phyloP scores from a whole-genome alignment of 306 rosid species.

The Herpetospermum pedunculosum region DNA sequence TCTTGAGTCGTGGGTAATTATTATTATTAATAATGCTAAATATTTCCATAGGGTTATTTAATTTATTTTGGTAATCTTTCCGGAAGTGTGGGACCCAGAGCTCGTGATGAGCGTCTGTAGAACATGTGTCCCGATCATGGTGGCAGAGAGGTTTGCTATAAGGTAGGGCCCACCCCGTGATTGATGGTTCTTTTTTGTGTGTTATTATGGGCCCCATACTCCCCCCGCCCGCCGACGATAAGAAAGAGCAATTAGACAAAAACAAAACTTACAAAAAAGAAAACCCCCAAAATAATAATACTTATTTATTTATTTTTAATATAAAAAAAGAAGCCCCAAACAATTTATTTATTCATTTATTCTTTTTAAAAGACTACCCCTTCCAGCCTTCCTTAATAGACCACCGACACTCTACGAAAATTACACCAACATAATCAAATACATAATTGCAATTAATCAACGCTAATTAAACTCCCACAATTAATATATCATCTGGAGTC shows the following conservation, averaged over 20 bases:
- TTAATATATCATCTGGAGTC: no score
- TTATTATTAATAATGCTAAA: background rate
- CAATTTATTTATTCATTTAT: background rate
- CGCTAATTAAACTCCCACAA: background rate
- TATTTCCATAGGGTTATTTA: background rate
- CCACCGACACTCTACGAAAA: slow-evolving; percentile 52
- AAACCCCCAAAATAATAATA: background rate
- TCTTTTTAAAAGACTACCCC: background rate
- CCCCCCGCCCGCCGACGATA: slow-evolving; percentile 22
- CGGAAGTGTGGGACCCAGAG: slow-evolving; percentile 12
- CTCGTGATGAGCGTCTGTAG: slow-evolving; percentile 3
- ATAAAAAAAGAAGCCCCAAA: background rate
- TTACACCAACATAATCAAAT: background rate
- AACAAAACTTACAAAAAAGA: background rate
- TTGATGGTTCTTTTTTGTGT: slow-evolving; percentile 21
- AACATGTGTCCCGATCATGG: slow-evolving; percentile 19
- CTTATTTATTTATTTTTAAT: background rate
- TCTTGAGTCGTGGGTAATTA: background rate
- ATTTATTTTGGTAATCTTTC: background rate
- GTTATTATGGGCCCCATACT: slow-evolving; percentile 18
- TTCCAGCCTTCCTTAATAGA: no score
- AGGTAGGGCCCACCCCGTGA: slow-evolving; percentile 43
- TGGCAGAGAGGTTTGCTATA: background rate
- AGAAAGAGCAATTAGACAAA: background rate
- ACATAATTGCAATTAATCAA: background rate